Evolutionary conservation across 257 asterid genomes (phyloP), one percentile per base, ranked within the genome.

Genomic region (Rhazya stricta): DNA sequence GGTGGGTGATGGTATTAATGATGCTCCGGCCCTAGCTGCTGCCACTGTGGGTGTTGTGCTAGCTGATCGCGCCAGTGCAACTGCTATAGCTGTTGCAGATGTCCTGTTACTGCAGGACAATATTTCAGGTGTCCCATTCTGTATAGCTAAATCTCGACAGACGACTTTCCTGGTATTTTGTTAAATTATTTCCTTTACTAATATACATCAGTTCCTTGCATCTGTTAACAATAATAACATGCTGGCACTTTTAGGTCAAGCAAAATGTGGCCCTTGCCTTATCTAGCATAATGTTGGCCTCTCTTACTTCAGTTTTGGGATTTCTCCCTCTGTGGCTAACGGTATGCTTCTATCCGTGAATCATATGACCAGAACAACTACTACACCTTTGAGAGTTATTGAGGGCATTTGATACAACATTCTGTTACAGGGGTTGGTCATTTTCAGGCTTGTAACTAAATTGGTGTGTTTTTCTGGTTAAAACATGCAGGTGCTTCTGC

Each of bases 1-100:
- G 99, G 99, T 95, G 65, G 99, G 99, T 71, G 99, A 95, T 75
- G 99, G 99, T 58, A 95, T 95, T 79, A 95, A 95, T 76, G 99
- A 95, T 71, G 99, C 97, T 62, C 99, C 99, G 2, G 99, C 99
- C 41, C 84, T 95, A 83, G 99, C 99, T 79, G 98, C 99, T 74
- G 93, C 99, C 43, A 87, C 91, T 5, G 99, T 91, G 56, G 99
- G 99, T 69, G 86, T 92, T 58, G 99, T 95, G 78, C 91, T 95
- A 53, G 98, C 96, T 5, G 96, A 88, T 82, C 98, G 96, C 68
- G 98, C 99, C n/a, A 92, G 98, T 81, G 99, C 98, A 74, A 79
- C 98, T 76, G 99, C 98, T 39, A 83, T 95, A 82, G 97, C 96
- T 72, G 99, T 92, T 67, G 98, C 98, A 4, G 99, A 95, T 81